phyloP scores from a whole-genome alignment of 257 asterid species.

The Solanum bulbocastanum region DNA sequence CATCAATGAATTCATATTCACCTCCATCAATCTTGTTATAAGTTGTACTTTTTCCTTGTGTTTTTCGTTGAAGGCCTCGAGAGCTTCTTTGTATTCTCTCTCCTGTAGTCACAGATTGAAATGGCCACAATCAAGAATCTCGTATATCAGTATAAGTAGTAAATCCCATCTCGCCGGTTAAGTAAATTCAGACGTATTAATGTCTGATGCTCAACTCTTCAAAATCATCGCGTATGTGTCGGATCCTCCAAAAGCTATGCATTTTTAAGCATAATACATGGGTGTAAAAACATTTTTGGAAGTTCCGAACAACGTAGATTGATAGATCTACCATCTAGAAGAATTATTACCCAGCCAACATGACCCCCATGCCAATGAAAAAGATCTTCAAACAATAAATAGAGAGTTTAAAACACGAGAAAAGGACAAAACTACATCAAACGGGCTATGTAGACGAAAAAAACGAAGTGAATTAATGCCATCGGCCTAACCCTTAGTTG shows the following conservation, averaged over 20 bases:
- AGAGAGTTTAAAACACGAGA: neutral
- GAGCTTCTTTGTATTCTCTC: constrained; percentile 49
- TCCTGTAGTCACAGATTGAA: constrained; percentile 21
- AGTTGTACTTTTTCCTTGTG: constrained; percentile 45
- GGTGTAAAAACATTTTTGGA: neutral
- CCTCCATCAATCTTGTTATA: constrained; percentile 43
- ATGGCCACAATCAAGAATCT: neutral
- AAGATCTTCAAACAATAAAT: neutral
- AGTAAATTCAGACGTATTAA: neutral
- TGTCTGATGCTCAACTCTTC: neutral
- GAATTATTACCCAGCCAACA: neutral
- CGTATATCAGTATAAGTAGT: neutral
- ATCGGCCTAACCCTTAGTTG: neutral
- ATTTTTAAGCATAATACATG: neutral
- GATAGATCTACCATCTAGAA: neutral
- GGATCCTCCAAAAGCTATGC: neutral
- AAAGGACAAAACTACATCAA: neutral
- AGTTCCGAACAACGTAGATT: neutral
- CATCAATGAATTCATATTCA: neutral
- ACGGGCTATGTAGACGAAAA: neutral
- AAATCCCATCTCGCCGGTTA: neutral
- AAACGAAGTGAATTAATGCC: neutral
- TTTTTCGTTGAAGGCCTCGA: constrained; percentile 46
- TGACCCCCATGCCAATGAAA: neutral
- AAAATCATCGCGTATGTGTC: neutral